phyloP scores from a whole-genome alignment of 345 rosid genomes.

The Hibiscus trionum region DNA sequence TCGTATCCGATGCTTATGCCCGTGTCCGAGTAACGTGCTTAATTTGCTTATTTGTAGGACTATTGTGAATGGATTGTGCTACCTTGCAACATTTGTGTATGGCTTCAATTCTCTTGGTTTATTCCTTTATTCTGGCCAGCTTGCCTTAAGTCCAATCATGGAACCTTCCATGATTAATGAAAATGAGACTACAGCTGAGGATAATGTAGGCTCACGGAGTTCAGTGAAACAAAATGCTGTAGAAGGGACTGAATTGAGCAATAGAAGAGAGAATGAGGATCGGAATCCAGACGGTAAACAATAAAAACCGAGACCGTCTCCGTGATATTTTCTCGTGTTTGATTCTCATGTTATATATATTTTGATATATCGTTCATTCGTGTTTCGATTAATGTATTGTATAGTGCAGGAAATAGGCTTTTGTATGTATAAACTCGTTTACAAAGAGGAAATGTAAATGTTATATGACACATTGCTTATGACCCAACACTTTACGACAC shows the following conservation, averaged over 20 bases:
- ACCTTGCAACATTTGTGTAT: constrained; percentile 87
- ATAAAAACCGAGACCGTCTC: constrained; percentile 6
- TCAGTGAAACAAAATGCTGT: constrained; percentile 23
- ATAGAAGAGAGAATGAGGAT: constrained; percentile 33
- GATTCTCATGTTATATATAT: not conserved
- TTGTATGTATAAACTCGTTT: not conserved
- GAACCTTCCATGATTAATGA: constrained; percentile 29
- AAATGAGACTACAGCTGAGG: constrained; percentile 18
- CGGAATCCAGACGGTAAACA: constrained; percentile 35
- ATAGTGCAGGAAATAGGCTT: not conserved
- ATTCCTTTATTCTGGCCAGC: constrained; percentile 69
- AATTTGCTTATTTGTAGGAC: constrained; percentile 43
- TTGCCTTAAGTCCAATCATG: constrained; percentile 45
- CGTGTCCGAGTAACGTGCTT: not conserved
- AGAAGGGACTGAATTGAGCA: constrained; percentile 28
- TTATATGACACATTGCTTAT: too few relatives aligned
- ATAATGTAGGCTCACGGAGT: constrained; percentile 13
- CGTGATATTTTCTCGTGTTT: not conserved
- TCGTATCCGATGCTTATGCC: constrained; percentile 6
- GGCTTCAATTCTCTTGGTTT: constrained; percentile 78
- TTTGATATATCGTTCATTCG: not conserved
- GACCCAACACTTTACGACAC: too few relatives aligned
- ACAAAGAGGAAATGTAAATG: not conserved
- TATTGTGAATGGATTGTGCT: constrained; percentile 74
- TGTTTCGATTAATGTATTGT: not conserved